Evolutionary conservation across 2,329 filamentous ascomycete genomes (phyloP).

Genomic region (Calonectria leucothoes): DNA sequence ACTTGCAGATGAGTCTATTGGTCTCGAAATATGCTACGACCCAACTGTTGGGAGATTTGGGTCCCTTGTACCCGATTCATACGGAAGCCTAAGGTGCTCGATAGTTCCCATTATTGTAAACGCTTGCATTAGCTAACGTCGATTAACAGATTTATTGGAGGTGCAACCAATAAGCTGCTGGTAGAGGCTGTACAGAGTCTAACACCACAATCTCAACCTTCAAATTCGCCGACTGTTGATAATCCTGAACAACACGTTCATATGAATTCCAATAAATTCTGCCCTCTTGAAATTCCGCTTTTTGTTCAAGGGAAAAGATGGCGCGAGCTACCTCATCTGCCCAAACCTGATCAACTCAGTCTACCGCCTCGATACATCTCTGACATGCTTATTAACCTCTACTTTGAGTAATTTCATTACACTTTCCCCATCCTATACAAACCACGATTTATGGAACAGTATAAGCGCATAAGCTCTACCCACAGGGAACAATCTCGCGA

Average conservation of each 20-base stretch:
- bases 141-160: conserved; percentile 31
- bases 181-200: conserved; percentile 43
- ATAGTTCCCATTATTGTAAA: not conserved
- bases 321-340: conserved; percentile 42
- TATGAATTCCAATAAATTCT: not conserved
- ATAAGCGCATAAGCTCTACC: conserved; percentile 25
- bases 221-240: not conserved
- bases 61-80: conserved; percentile 41
- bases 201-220: conserved; percentile 6
- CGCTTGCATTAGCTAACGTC: not conserved
- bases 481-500: conserved; percentile 13
- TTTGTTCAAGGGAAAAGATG: conserved; percentile 42
- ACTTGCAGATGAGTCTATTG: not conserved
- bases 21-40: not conserved
- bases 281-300: conserved; percentile 38
- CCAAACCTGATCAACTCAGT: conserved; percentile 38
- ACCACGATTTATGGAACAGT: conserved; percentile 41
- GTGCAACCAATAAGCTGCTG: conserved; percentile 41
- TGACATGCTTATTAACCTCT: conserved; percentile 42
- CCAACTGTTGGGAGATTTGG: not conserved
- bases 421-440: conserved; percentile 43
- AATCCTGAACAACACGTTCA: not conserved
- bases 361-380: conserved; percentile 43
- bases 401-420: conserved; percentile 45
- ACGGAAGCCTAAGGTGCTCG: conserved; percentile 37